These are phyloP conservation scores for Chaetothyriales sp. DNA, from an alignment of 2,329 filamentous ascomycete genomes.

Conservation along the genomic window DNA sequence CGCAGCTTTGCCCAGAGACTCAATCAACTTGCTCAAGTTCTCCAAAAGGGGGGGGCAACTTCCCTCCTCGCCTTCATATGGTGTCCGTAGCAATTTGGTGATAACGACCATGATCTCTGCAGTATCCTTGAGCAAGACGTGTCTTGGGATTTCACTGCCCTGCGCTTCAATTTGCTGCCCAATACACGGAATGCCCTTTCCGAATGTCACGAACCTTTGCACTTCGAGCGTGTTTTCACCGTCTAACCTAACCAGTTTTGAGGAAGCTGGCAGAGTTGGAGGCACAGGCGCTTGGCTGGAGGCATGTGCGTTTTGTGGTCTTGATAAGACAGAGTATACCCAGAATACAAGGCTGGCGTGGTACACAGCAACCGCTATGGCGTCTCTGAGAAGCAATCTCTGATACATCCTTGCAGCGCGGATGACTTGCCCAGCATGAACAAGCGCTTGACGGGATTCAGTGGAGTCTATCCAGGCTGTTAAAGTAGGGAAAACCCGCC, in stretches of 20 bases:
- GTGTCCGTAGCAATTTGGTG: not conserved
- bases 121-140: not conserved
- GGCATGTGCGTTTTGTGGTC: not conserved
- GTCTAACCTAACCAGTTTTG: not conserved
- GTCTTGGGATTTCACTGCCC: not conserved
- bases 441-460: constrained; percentile 38
- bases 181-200: not conserved
- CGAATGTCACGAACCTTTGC: not conserved
- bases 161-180: not conserved
- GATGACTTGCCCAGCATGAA: constrained; percentile 55
- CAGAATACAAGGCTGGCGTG: constrained; percentile 56
- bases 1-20: constrained; percentile 17
- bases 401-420: constrained; percentile 45
- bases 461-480: constrained; percentile 26
- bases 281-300: not conserved
- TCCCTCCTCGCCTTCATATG: not conserved
- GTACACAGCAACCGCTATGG: constrained; percentile 54
- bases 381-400: constrained; percentile 43
- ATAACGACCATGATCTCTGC: constrained; percentile 1
- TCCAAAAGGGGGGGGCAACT: constrained; percentile 47
- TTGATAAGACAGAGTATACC: constrained; percentile 50
- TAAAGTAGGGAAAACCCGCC: constrained; percentile 23
- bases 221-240: not conserved
- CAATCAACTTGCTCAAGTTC: constrained; percentile 50
- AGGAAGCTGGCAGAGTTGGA: not conserved